These are phyloP conservation scores for Crithidia thermophila DNA, from an alignment of 208 protist species.

Conservation along the genomic window DNA sequence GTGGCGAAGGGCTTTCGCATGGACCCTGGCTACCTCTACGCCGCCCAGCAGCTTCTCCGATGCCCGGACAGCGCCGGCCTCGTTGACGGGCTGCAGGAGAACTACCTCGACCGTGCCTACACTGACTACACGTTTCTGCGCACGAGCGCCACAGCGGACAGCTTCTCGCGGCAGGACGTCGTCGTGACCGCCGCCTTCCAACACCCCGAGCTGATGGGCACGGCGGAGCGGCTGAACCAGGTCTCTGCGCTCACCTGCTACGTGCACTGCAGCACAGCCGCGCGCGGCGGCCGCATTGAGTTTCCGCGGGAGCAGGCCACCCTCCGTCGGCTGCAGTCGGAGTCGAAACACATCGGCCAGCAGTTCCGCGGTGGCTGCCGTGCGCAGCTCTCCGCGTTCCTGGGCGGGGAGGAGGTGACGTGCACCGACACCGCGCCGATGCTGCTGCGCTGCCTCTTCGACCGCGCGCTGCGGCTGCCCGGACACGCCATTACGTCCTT, in stretches of 20 bases:
- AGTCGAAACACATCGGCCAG: constrained; percentile 39
- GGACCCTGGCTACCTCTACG: constrained; percentile 74
- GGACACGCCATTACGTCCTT: constrained; percentile 48
- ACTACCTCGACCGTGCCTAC: constrained; percentile 67
- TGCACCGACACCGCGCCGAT: constrained; percentile 46
- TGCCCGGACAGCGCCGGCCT: constrained; percentile 36
- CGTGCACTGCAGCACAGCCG: constrained; percentile 48
- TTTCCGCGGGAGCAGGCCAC: constrained; percentile 53
- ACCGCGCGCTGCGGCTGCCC: constrained; percentile 52
- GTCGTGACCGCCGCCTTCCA: constrained; percentile 41
- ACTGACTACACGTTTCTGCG: constrained; percentile 66
- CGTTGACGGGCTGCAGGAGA: constrained; percentile 78
- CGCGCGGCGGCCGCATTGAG: constrained; percentile 28
- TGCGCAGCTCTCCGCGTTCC: constrained; percentile 23
- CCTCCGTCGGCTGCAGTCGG: constrained; percentile 34
- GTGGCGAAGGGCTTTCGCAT: constrained; percentile 67
- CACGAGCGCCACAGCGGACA: constrained; percentile 46
- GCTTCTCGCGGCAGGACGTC: constrained; percentile 64
- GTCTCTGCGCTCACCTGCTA: constrained; percentile 55
- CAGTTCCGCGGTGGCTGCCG: constrained; percentile 59
- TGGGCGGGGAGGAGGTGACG: constrained; percentile 39
- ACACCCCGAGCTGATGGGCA: constrained; percentile 32
- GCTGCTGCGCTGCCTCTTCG: constrained; percentile 63
- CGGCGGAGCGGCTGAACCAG: constrained; percentile 50
- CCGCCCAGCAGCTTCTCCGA: constrained; percentile 39